Conservation (phyloP, 331 rosid genomes). For the Prunus yedoensis region DNA sequence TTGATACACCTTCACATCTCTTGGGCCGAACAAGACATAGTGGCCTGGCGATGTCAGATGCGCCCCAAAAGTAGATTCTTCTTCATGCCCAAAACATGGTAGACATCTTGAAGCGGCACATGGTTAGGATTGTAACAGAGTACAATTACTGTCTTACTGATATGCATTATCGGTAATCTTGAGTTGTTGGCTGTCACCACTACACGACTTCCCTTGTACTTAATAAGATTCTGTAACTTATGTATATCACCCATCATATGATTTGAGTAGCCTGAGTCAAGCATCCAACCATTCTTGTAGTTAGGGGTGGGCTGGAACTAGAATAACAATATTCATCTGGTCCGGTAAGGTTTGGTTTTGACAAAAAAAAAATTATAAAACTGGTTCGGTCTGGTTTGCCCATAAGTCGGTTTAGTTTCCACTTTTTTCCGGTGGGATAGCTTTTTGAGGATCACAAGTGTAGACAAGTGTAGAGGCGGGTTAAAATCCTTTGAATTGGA, state of each 20-base stretch:
- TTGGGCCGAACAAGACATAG: background rate
- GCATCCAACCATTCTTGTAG: background rate
- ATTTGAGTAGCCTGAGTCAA: conserved; percentile 4
- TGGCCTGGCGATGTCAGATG: background rate
- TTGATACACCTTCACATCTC: background rate
- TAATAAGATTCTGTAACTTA: background rate
- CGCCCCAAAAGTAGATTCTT: background rate
- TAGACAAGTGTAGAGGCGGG: too few relatives aligned
- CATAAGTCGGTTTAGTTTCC: too few relatives aligned
- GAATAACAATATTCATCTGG: too few relatives aligned
- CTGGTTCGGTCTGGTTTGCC: too few relatives aligned
- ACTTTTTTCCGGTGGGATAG: too few relatives aligned
- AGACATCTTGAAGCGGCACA: background rate
- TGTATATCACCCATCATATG: conserved; percentile 15
- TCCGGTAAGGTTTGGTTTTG: too few relatives aligned
- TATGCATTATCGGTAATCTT: conserved; percentile 11
- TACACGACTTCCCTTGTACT: background rate
- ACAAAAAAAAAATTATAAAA: too few relatives aligned
- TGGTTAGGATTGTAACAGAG: background rate
- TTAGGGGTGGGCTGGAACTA: background rate
- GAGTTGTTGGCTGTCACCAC: background rate
- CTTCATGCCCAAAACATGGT: conserved; percentile 6
- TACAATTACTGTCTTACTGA: background rate
- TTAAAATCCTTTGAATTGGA: too few relatives aligned
- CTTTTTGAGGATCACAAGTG: too few relatives aligned